Evolutionary conservation across 2,329 filamentous ascomycete species (phyloP), one percentile per base, ranked within the genome.

Genomic region (Teratosphaeria zuluensis): DNA sequence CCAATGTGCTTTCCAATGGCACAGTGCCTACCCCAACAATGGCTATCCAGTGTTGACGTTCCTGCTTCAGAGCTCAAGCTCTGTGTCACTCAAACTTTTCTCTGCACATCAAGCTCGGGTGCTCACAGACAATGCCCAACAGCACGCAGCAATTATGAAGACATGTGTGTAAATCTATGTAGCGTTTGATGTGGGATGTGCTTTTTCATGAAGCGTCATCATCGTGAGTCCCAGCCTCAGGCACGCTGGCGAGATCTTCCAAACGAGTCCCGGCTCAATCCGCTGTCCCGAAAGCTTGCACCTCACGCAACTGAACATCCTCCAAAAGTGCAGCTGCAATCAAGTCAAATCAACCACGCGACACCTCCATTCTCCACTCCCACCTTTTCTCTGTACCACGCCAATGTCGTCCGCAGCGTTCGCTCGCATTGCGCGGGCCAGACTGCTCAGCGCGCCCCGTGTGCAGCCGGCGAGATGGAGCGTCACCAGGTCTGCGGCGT

Each of bases 331-430:
- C 52, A 53, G 42, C 19, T 21, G 19, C 28, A 21, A 31, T 21
- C 52, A 53, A 16, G 28, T 31, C 42, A 21, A 53, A 55, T 24
- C 54, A 19, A 55, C 54, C 54, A 42, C 54, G 31, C 54, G 32
- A 55, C 21, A 33, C 31, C 31, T 21, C 21, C 14, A 14, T 14
- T 38, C 16, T 53, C 52, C 52, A 31, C 52, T 53, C 28, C 52
- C 28, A 16, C 21, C 21, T 19, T 53, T 31, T 35, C 52, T 28
- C n/a, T 21, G 52, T 35, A 14, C 52, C 28, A 53, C 52, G 8
- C 51, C 56, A 57, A 64, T 67, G 65, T 67, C 65, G 16, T 64
- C 59, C 56, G 60, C 61, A 46, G 62, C 64, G 38, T 59, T 63
- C 58, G 63, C 63, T 56, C 64, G 67, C 61, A 54, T 66, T 52